These are phyloP conservation scores for Triticum aestivum DNA, from an alignment of 176 grass and related monocot genomes.

Conservation along the genomic window DNA sequence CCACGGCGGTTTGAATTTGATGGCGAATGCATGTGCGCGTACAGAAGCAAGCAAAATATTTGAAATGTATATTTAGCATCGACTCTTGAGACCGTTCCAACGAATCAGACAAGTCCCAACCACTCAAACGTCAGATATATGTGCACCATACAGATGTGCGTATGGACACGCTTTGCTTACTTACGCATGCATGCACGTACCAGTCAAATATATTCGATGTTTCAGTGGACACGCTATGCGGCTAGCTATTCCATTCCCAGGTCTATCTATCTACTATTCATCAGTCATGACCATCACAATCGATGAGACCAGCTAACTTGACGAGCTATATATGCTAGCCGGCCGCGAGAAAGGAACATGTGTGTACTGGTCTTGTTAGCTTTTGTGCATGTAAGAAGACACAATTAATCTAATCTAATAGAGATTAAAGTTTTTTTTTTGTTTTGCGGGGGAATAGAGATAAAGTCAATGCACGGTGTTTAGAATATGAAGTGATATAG, in stretches of 20 bases:
- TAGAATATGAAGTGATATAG: too few relatives aligned
- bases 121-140: slow-evolving; percentile 1
- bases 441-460: too few relatives aligned
- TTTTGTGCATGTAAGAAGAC: too few relatives aligned
- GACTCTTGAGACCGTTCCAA: neutral
- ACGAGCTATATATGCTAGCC: neutral
- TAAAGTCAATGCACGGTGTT: too few relatives aligned
- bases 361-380: neutral
- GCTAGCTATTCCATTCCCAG: too few relatives aligned
- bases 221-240: neutral
- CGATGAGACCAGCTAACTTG: neutral
- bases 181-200: too few relatives aligned
- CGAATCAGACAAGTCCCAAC: neutral
- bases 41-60: neutral
- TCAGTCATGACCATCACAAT: neutral
- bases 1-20: slow-evolving; percentile 21
- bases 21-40: neutral
- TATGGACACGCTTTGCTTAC: too few relatives aligned
- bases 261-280: neutral
- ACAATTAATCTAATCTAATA: too few relatives aligned
- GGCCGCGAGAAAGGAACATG: neutral
- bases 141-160: neutral
- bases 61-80: neutral
- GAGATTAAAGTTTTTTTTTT: too few relatives aligned
- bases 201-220: neutral